Evolutionary conservation across 1,284 basidiomycete species (phyloP), one percentile per base, ranked within the genome.

Genomic region (Limonomyces culmigenus): DNA sequence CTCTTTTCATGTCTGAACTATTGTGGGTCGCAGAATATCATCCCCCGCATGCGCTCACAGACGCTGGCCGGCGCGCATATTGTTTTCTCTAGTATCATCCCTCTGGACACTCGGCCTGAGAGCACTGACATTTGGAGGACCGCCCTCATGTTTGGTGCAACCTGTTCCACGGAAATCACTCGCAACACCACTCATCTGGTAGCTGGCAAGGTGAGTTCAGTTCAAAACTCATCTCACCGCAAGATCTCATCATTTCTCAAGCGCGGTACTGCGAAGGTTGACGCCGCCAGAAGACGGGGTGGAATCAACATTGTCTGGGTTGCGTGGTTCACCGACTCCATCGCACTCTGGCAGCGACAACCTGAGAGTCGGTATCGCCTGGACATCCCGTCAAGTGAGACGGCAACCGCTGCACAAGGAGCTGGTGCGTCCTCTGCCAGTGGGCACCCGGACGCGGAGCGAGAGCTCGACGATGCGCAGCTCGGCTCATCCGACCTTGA

Each of bases 41-140:
- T 98, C 39, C 79, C 84, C 13, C 62, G 64, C 36, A 67, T 92
- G 52, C 85, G 95, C 42, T 52, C 63, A 16, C 65, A 74, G 40
- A 81, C 87, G 0, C 64, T 98, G 14, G 60, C 67, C 18, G 86
- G 80, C 17, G 70, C 79, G 32, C 71, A 80, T 46, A 69, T 98
- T 18, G 65, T 92, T 19, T 97, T 98, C 54, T 95, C 92, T 0
- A 85, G 87, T 36, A 75, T 98, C 32, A 91, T 97, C 39, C 91
- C 93, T 2, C 70, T 92, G 17, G 79, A 88, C 43, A 74, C 72
- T 5, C 60, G 62, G 41, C 79, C 86, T 19, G 78, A 89, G 50
- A 63, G 70, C 6, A 81, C 84, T 12, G 86, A 93, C 44, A 74
- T 89, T 35, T 97, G 92, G 92, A 68, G 72, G 40, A 67, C 80